phyloP scores from a whole-genome alignment of 148 eudicot genomes.

The Mesembryanthemum crystallinum region DNA sequence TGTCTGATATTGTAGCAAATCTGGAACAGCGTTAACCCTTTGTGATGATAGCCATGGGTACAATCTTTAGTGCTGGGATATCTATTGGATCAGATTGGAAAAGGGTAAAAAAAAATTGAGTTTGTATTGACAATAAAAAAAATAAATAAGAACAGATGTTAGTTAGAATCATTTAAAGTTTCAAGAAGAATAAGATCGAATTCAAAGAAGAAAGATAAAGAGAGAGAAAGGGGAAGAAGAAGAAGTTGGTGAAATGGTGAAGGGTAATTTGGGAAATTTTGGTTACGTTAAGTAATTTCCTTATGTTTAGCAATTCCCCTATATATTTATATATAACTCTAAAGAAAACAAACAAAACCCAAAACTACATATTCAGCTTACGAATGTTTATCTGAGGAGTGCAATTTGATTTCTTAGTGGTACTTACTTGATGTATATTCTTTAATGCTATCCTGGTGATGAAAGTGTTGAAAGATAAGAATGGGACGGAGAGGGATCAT shows the following conservation, averaged over 20 bases:
- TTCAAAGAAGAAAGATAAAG: no score
- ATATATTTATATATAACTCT: background rate
- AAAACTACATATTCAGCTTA: background rate
- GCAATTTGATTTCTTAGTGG: background rate
- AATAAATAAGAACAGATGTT: no score
- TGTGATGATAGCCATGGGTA: slow-evolving; percentile 81
- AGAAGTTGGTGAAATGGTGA: no score
- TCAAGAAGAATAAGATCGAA: no score
- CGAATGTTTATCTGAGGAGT: background rate
- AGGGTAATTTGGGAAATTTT: no score
- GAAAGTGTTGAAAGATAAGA: background rate
- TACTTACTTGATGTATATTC: background rate
- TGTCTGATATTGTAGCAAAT: slow-evolving; percentile 83
- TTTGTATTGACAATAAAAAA: no score
- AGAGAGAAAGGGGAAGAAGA: no score
- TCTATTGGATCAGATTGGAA: slow-evolving; percentile 75
- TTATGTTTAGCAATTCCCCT: no score
- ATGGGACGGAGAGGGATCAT: background rate
- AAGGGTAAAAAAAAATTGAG: background rate
- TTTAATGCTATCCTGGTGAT: background rate
- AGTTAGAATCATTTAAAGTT: no score
- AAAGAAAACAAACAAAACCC: background rate
- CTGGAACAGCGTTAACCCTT: slow-evolving; percentile 62
- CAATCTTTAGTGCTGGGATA: slow-evolving; percentile 63
- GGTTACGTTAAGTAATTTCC: no score